Evolutionary conservation across 352 stramenopile genomes (phyloP).

Genomic region (Globisporangium echinulatum): DNA sequence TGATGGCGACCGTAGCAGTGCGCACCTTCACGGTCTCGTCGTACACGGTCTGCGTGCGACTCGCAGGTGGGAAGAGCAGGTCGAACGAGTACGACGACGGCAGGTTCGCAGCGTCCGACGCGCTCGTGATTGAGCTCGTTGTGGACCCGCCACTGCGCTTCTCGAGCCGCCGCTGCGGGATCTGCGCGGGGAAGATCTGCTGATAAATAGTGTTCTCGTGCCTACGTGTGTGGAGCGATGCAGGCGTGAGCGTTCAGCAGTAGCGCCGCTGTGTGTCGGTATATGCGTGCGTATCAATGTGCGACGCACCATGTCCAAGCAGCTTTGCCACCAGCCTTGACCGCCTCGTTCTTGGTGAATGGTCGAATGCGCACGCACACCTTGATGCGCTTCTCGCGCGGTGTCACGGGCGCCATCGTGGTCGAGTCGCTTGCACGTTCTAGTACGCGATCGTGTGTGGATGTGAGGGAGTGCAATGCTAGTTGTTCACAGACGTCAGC

Average conservation of each 20-base stretch:
- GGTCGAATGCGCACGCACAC: conserved; percentile 70
- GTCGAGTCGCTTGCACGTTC: neutral
- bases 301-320: conserved; percentile 68
- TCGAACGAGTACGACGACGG: conserved; percentile 84
- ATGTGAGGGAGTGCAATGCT: neutral
- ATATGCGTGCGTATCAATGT: neutral
- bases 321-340: conserved; percentile 62
- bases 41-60: conserved; percentile 75
- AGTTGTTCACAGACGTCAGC: too few species aligned
- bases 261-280: neutral
- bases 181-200: conserved; percentile 72
- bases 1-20: conserved; percentile 1
- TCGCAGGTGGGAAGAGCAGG: conserved; percentile 72
- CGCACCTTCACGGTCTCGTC: conserved; percentile 67
- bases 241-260: neutral
- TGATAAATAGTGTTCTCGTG: conserved; percentile 87
- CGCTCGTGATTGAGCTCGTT: conserved; percentile 30
- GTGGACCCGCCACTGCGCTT: conserved; percentile 25
- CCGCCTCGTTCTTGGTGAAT: conserved; percentile 68
- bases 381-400: conserved; percentile 69
- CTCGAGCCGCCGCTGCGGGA: conserved; percentile 26
- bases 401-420: conserved; percentile 9
- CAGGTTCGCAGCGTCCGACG: conserved; percentile 25
- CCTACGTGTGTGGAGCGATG: conserved; percentile 20
- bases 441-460: neutral